These are phyloP conservation scores for Peltaster fructicola DNA, from an alignment of 2,329 filamentous ascomycete genomes.

Conservation along the genomic window DNA sequence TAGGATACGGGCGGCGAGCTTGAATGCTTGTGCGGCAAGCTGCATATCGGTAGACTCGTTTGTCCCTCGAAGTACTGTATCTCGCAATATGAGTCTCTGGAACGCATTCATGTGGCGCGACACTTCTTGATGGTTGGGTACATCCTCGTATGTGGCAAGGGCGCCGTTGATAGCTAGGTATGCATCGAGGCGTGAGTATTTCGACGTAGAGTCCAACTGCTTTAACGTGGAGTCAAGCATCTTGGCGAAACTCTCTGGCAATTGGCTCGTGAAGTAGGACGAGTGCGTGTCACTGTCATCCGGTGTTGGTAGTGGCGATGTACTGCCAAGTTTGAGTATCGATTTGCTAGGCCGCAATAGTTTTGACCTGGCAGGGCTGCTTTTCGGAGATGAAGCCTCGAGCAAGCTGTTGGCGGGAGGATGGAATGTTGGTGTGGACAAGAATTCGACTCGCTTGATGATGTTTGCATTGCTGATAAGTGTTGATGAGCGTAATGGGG, in stretches of 20 bases:
- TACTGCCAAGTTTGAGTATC: slow-evolving; percentile 59
- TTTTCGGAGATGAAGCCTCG: no score
- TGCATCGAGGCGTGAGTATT: slow-evolving; percentile 61
- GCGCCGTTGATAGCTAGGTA: slow-evolving; percentile 65
- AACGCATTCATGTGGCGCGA: slow-evolving; percentile 60
- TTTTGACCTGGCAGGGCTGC: slow-evolving; percentile 27
- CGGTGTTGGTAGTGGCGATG: slow-evolving; percentile 18
- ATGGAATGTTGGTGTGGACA: slow-evolving; percentile 37
- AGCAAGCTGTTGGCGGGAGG: slow-evolving; percentile 8
- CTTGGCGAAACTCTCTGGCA: slow-evolving; percentile 44
- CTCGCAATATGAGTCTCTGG: slow-evolving; percentile 67
- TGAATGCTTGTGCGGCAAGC: slow-evolving; percentile 60
- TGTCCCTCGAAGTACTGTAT: slow-evolving; percentile 47
- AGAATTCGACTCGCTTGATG: slow-evolving; percentile 45
- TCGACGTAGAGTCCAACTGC: slow-evolving; percentile 59
- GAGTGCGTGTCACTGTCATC: slow-evolving; percentile 23
- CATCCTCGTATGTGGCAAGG: slow-evolving; percentile 63
- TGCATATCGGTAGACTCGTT: slow-evolving; percentile 39
- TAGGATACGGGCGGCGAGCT: slow-evolving; percentile 59
- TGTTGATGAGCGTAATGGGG: slow-evolving; percentile 16
- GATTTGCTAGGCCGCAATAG: slow-evolving; percentile 39
- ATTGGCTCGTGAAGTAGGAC: slow-evolving; percentile 26
- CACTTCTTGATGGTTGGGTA: slow-evolving; percentile 58
- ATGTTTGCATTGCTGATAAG: slow-evolving; percentile 20
- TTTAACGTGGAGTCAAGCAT: slow-evolving; percentile 76